Conservation (phyloP, 78 protist species). For the Acrasis kona region DNA sequence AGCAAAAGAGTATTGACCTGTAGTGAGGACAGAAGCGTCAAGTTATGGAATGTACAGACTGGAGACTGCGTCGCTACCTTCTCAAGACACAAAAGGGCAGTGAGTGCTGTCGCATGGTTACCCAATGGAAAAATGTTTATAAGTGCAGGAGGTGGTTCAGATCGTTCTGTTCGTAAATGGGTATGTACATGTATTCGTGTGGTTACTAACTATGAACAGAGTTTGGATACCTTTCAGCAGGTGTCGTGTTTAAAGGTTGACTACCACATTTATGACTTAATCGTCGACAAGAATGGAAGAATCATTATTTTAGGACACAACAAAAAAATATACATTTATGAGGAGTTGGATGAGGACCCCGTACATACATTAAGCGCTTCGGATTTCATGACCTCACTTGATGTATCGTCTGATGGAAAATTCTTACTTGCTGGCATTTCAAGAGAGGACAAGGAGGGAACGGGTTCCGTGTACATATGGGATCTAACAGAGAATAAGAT, state of each 20-base stretch:
- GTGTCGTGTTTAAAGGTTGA: too few relatives aligned
- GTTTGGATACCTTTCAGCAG: background rate
- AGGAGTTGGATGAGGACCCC: background rate
- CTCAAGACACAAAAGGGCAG: background rate
- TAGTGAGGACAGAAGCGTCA: background rate
- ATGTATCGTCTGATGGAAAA: background rate
- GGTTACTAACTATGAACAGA: background rate
- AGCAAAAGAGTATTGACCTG: background rate
- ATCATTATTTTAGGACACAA: background rate
- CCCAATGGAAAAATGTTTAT: background rate
- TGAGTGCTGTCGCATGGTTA: background rate
- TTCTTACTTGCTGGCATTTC: background rate
- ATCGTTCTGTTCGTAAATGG: background rate
- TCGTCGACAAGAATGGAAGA: background rate
- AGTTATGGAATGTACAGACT: background rate
- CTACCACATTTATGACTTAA: background rate
- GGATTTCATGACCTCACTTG: background rate
- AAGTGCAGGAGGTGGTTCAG: constrained; percentile 1
- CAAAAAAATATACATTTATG: background rate
- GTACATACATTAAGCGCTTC: background rate
- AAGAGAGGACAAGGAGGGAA: background rate
- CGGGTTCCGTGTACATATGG: background rate
- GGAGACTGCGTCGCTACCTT: background rate
- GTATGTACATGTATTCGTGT: too few relatives aligned
- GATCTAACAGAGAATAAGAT: background rate